phyloP scores from a whole-genome alignment of 768 basidiomycete species.

The Tylopilus sp. region DNA sequence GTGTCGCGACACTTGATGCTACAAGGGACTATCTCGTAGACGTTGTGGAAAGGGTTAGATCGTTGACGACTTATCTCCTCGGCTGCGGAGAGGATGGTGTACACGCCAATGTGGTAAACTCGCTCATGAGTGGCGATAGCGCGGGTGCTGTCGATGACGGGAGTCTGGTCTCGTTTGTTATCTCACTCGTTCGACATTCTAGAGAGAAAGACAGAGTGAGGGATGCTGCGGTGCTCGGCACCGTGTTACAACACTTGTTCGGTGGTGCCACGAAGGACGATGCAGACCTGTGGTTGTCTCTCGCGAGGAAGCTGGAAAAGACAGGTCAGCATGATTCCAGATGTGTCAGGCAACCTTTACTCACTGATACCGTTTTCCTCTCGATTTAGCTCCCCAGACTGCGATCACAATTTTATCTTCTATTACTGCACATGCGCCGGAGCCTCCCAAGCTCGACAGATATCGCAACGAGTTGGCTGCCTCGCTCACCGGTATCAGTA shows the following conservation, averaged over 20 bases:
- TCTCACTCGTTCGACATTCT: conserved; percentile 31
- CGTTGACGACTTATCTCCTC: conserved; percentile 62
- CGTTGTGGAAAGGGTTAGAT: conserved; percentile 45
- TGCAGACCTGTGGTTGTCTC: conserved; percentile 71
- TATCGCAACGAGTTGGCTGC: conserved; percentile 91
- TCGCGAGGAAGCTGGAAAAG: conserved; percentile 64
- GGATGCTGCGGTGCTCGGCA: conserved; percentile 57
- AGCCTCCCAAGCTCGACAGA: conserved; percentile 69
- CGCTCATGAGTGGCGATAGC: conserved; percentile 28
- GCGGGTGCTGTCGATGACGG: conserved; percentile 19
- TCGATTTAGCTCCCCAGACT: conserved; percentile 58
- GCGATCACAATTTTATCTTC: conserved; percentile 64
- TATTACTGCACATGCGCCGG: conserved; percentile 58
- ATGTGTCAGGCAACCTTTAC: background rate
- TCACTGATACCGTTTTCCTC: background rate
- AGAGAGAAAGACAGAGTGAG: conserved; percentile 43
- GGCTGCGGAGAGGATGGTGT: conserved; percentile 45
- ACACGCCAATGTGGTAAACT: conserved; percentile 42
- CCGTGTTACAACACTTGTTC: conserved; percentile 57
- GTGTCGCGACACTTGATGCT: conserved; percentile 39
- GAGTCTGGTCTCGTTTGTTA: conserved; percentile 28
- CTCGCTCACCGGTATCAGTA: conserved; percentile 62
- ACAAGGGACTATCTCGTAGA: conserved; percentile 30
- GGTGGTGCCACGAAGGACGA: conserved; percentile 59
- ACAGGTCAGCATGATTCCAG: conserved; percentile 43